Base-by-base conservation (phyloP, 2,329 filamentous ascomycete species). In the Arthrobotrys sinensis region DNA sequence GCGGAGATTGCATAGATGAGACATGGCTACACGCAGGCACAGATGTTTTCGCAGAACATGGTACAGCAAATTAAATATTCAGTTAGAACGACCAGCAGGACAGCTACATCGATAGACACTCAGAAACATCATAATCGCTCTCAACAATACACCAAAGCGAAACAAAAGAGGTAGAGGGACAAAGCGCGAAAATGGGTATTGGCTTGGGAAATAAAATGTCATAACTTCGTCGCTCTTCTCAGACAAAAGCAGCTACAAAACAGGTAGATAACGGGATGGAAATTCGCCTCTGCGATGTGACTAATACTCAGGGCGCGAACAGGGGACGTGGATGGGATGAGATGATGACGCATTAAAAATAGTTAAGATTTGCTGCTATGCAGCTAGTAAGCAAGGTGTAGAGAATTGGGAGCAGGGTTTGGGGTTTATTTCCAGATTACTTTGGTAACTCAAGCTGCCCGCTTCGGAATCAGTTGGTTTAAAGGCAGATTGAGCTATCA, bases 181-280 rank as follows among this genome's bases (percentile, higher is more conserved):
- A 46, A 45, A 34, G 57, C 14, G 62, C 32, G 40, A 53, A 38
- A 57, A 38, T 66, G 63, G 63, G 60, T 48, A 52, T 66, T 52
- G 45, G 28, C 12, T 60, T 4, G 8, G 53, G 16, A 40, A 57
- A 24, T 21, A n/a, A 36, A 53, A 40, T 14, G 24, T 76, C 71
- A 62, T 76, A 14, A 76, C 46, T 55, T 76, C 71, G 46, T 76
- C 64, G 53, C 71, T 53, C 53, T 64, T 48, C 32, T 57, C 52
- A 21, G 46, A 34, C 43, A 48, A 40, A 46, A 64, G n/a, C 19
- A 64, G n/a, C 43, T 64, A 34, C 45, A 48, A 7, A 64, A 64
- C 7, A 12, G 16, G 38, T 16, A 24, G 12, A 48, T 24, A 48
- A 48, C 16, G 11, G 4, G 45, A 24, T 48, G 19, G 19, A 60